Percentiles rank a stretch among this genome's conserved stretches.
Conservation (phyloP, 371 early-diverging fungal genomes). For the Homolaphlyctis polyrhiza region DNA sequence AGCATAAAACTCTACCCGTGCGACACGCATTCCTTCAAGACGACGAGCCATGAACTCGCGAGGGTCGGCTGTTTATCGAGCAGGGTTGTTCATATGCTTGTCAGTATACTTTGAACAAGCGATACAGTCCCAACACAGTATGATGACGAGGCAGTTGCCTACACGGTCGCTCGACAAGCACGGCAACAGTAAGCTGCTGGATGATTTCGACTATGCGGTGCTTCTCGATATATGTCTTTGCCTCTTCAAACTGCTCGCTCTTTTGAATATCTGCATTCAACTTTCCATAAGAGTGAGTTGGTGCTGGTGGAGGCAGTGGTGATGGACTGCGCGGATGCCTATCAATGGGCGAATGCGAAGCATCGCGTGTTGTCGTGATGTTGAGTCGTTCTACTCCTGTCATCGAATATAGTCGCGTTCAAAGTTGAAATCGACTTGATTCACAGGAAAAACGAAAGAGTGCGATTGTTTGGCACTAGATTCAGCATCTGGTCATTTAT, state of each 20-base stretch:
- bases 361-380: neutral
- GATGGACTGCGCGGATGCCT: neutral
- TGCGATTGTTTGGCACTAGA: no score
- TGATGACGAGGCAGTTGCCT: neutral
- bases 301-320: neutral
- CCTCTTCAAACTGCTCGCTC: constrained; percentile 17
- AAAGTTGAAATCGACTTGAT: no score
- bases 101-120: neutral
- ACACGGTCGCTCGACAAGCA: constrained; percentile 32
- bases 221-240: constrained; percentile 27
- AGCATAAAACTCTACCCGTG: constrained; percentile 14
- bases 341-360: neutral
- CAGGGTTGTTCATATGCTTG: neutral
- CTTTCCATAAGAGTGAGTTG: no score
- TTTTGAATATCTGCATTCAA: no score
- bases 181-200: constrained; percentile 26
- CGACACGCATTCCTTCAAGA: constrained; percentile 31
- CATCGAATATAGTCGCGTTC: no score
- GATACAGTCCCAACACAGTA: no score
- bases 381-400: no score
- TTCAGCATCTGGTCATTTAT: no score
- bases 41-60: constrained; percentile 30
- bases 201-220: constrained; percentile 32
- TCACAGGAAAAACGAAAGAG: no score
- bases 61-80: constrained; percentile 22